Evolutionary conservation across 23 red algal species (phyloP).

Genomic region (Chondrus crispus): DNA sequence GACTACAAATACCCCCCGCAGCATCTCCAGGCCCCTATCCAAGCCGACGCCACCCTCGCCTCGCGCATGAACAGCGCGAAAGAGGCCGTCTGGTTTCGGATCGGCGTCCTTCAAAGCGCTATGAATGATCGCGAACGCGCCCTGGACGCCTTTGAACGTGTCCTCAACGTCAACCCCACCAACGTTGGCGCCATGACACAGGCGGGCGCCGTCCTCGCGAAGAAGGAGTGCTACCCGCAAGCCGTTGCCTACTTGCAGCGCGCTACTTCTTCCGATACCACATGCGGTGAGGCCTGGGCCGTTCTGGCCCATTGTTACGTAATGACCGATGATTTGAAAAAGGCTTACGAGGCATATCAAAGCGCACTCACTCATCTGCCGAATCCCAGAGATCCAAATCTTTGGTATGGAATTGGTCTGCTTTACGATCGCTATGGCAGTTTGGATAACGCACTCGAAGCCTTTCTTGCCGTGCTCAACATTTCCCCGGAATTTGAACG

Average conservation of each 20-base stretch:
- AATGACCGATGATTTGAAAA: slow-evolving; percentile 80
- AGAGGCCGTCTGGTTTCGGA: slow-evolving; percentile 81
- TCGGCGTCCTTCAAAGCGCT: slow-evolving; percentile 61
- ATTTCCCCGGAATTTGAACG: slow-evolving; percentile 86
- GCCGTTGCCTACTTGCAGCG: slow-evolving; percentile 66
- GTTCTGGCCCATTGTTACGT: slow-evolving; percentile 85
- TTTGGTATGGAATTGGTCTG: slow-evolving; percentile 86
- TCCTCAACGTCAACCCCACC: slow-evolving; percentile 56
- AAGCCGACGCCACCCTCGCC: slow-evolving; percentile 25
- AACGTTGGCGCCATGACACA: slow-evolving; percentile 77
- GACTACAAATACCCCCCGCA: too few relatives aligned
- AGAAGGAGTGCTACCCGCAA: slow-evolving; percentile 71
- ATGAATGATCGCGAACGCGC: slow-evolving; percentile 77
- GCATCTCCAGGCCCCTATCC: slow-evolving; percentile 4
- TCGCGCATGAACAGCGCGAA: slow-evolving; percentile 23
- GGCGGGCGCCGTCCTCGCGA: slow-evolving; percentile 69
- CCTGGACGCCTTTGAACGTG: slow-evolving; percentile 79
- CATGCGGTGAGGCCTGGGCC: slow-evolving; percentile 84
- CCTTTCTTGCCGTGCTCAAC: slow-evolving; percentile 69
- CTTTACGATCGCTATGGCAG: slow-evolving; percentile 85
- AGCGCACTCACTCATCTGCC: slow-evolving; percentile 68
- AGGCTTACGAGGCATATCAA: slow-evolving; percentile 85
- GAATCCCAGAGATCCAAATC: slow-evolving; percentile 65
- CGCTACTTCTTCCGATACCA: slow-evolving; percentile 37
- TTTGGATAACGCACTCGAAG: slow-evolving; percentile 86